Percentiles rank a stretch among this genome's conserved stretches.
phyloP scores from a whole-genome alignment of 441 rosid species.

The Arabidopsis lyrata region DNA sequence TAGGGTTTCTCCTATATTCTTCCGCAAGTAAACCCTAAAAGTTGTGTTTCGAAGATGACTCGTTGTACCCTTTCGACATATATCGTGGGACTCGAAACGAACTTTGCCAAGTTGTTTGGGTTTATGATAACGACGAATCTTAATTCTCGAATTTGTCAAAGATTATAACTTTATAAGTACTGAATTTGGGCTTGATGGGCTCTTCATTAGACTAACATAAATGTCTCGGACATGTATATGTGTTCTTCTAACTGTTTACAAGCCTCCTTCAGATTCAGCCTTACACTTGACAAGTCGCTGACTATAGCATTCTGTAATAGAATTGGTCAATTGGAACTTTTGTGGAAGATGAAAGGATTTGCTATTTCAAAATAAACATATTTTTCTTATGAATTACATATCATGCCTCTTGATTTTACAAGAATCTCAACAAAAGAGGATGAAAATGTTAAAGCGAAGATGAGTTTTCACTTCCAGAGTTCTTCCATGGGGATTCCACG shows the following conservation, averaged over 20 bases:
- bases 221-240: background rate
- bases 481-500: conserved; percentile 98
- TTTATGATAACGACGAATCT: no score
- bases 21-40: background rate
- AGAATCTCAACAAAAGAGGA: conserved; percentile 34
- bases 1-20: background rate
- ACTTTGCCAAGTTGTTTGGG: no score
- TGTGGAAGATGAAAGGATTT: conserved; percentile 2
- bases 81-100: no score
- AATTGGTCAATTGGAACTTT: background rate
- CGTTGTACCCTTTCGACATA: no score
- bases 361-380: conserved; percentile 34
- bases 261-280: background rate
- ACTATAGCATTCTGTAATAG: conserved; percentile 13
- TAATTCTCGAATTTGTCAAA: no score
- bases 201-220: no score
- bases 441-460: conserved; percentile 20
- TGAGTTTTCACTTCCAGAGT: conserved; percentile 69
- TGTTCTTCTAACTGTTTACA: background rate
- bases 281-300: no score
- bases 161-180: no score
- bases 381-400: conserved; percentile 31
- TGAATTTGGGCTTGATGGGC: no score
- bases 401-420: conserved; percentile 33
- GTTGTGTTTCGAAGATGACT: no score